Conservation (phyloP, 2,329 filamentous ascomycete species). For the Stenocarpella maydis region DNA sequence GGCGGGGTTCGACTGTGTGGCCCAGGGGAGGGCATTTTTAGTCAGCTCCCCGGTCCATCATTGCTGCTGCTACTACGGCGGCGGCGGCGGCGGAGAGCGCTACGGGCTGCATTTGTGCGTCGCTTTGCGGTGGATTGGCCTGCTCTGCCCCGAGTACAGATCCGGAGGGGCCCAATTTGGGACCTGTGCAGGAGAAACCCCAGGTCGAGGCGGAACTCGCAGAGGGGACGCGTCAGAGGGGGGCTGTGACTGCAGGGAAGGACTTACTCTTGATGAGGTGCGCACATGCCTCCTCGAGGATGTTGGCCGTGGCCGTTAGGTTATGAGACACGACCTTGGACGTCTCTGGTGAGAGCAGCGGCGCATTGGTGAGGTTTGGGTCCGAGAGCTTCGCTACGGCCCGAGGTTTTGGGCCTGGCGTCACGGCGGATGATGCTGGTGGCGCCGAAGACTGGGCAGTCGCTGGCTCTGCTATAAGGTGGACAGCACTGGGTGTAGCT, state of each 20-base stretch:
- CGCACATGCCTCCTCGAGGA: slow-evolving; percentile 78
- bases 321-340: slow-evolving; percentile 57
- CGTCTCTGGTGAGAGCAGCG: slow-evolving; percentile 75
- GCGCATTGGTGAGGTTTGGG: slow-evolving; percentile 72
- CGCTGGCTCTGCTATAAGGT: slow-evolving; percentile 49
- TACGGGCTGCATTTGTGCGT: not conserved
- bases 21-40: no score
- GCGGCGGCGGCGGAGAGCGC: no score
- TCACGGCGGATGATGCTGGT: slow-evolving; percentile 33
- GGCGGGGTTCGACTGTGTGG: slow-evolving; percentile 68
- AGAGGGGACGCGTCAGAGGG: not conserved
- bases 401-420: slow-evolving; percentile 48
- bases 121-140: not conserved
- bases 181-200: not conserved
- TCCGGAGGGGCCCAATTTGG: not conserved
- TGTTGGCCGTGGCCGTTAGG: slow-evolving; percentile 67
- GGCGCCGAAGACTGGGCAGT: not conserved
- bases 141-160: not conserved
- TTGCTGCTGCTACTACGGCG: no score
- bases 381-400: slow-evolving; percentile 65
- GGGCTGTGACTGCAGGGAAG: not conserved
- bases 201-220: not conserved
- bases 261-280: slow-evolving; percentile 67
- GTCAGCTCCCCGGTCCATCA: not conserved
- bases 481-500: slow-evolving; percentile 55